Evolutionary conservation across 2,329 filamentous ascomycete genomes (phyloP), one percentile per base, ranked within the genome.

Genomic region (Spiromastix sp.): DNA sequence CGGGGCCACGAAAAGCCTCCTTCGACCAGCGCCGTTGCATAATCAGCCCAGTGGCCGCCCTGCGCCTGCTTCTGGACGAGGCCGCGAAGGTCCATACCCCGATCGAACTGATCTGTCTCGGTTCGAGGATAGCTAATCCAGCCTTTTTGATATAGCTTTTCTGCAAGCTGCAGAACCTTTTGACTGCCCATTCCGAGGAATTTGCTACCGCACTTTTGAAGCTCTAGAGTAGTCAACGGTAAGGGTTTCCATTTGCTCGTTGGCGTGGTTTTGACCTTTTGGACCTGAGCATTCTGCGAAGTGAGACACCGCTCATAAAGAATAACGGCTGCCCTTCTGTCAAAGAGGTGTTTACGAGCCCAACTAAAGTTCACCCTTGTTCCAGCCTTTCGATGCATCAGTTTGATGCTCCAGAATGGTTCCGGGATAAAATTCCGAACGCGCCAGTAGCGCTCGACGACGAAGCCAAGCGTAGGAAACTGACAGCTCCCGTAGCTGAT

Each of bases 101-200:
- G 76, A 51, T 95, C 87, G 52, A 96, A 98, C 20, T 89, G 82
- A 57, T 98, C 91, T 0, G 91, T 98, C 59, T 98, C 91, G 0
- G 91, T 98, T 59, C 91, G 79, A 1, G 91, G 91, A 59, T 98
- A 98, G 58, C 87, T 95, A 60, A 98, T 94, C 61, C 87, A 96
- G 0, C 91, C 91, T 57, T 82, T 86, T 31, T 86, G 86, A 64
- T 98, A 98, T 2, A 98, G 72, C 4, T 68, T 67, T 58, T 98
- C 91, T 4, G 91, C 91, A 16, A 72, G 57, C 59, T 70, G 80
- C 87, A 98, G 95, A 29, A 93, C 85, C 40, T 81, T 73, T 48
- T 93, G 82, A 63, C 87, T 87, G 43, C 79, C 85, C 78, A 98
- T 85, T n/a, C 78, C 77, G 16, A 98, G 70, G 50, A 91, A 85